Evolutionary conservation across 352 stramenopile genomes (phyloP).

Genomic region (Globisporangium sylvaticum): DNA sequence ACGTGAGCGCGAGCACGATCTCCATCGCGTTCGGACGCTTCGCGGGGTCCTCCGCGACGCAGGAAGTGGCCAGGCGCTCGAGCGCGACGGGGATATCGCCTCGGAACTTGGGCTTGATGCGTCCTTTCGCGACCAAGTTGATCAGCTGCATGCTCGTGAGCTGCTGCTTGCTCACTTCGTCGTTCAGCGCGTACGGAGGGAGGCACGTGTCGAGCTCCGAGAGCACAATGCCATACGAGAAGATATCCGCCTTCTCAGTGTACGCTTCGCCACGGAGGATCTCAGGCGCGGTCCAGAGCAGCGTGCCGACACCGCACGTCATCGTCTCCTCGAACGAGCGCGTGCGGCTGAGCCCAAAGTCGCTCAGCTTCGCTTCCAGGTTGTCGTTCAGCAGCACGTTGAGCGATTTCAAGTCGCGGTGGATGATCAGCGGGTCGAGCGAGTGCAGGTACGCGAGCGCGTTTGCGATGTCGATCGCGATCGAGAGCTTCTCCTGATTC

Average conservation of each 20-base stretch:
- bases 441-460: slow-evolving; percentile 15
- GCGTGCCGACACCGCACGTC: slow-evolving; percentile 35
- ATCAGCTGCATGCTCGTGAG: slow-evolving; percentile 29
- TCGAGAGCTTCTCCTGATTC: slow-evolving; percentile 29
- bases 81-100: slow-evolving; percentile 13
- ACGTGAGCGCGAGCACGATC: slow-evolving; percentile 20
- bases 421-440: slow-evolving; percentile 9
- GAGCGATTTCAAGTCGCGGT: slow-evolving; percentile 19
- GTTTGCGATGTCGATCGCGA: slow-evolving; percentile 32
- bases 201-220: slow-evolving; percentile 31
- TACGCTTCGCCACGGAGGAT: slow-evolving; percentile 49
- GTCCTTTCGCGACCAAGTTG: slow-evolving; percentile 24
- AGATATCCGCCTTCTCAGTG: slow-evolving; percentile 31
- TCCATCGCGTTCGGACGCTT: slow-evolving; percentile 22
- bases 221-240: slow-evolving; percentile 34
- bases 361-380: slow-evolving; percentile 67
- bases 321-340: slow-evolving; percentile 34
- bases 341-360: slow-evolving; percentile 45
- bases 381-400: slow-evolving; percentile 30
- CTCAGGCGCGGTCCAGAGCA: slow-evolving; percentile 47
- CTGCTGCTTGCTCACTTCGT: slow-evolving; percentile 18
- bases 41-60: slow-evolving; percentile 11
- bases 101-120: slow-evolving; percentile 18
- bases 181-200: slow-evolving; percentile 32
- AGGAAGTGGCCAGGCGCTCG: slow-evolving; percentile 15